These are phyloP conservation scores for Immersiella caudata DNA, from an alignment of 495 filamentous ascomycete species.

Conservation along the genomic window DNA sequence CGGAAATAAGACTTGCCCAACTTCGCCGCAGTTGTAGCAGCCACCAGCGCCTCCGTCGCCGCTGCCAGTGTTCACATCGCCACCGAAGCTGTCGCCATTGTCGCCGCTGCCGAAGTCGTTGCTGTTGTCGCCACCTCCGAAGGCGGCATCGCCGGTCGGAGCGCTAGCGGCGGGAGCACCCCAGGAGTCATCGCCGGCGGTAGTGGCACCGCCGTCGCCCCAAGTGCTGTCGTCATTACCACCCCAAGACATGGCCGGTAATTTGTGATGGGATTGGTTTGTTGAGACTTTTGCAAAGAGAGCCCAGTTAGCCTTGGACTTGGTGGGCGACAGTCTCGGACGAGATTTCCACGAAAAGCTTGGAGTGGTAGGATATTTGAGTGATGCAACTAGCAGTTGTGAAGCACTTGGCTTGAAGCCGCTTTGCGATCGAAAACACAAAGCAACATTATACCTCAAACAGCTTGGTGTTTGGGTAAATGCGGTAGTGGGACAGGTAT, in stretches of 20 bases:
- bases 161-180: neutral
- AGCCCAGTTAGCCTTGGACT: neutral
- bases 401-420: neutral
- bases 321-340: neutral
- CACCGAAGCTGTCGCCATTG: neutral
- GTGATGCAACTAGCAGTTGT: neutral
- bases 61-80: conserved; percentile 23
- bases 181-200: neutral
- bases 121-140: neutral
- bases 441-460: neutral
- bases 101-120: neutral
- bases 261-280: neutral
- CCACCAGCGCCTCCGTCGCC: conserved; percentile 59
- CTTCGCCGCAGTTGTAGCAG: conserved; percentile 81
- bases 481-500: neutral
- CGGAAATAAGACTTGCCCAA: conserved; percentile 57
- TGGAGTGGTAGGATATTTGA: neutral
- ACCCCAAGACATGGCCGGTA: conserved; percentile 3
- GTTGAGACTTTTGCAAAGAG: neutral
- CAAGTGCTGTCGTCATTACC: neutral
- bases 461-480: neutral
- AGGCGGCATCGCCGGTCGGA: neutral
- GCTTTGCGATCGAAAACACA: neutral
- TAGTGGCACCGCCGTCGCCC: too few relatives aligned
- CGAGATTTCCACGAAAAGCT: neutral